Percentiles rank a stretch among this genome's conserved stretches.
Evolutionary conservation across 257 asterid species (phyloP).

Genomic region (Nicotiana noctiflora): DNA sequence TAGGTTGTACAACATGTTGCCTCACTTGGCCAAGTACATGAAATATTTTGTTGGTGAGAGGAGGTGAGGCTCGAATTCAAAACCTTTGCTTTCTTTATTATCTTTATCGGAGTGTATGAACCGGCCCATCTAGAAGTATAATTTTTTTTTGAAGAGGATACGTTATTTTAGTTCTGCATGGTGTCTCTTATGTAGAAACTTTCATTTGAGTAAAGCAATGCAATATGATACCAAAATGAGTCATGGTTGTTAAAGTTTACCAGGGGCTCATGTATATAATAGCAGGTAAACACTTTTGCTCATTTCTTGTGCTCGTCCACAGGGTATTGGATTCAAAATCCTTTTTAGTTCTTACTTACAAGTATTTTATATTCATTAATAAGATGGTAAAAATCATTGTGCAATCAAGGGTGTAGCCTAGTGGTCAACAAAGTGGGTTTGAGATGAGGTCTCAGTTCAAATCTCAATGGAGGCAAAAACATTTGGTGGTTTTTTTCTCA

Average conservation of each 20-base stretch:
- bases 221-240: background rate
- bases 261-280: background rate
- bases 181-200: background rate
- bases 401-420: too few species aligned
- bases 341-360: background rate
- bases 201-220: background rate
- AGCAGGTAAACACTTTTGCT: background rate
- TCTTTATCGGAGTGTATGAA: background rate
- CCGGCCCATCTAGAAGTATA: background rate
- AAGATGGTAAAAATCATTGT: too few species aligned
- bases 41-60: background rate
- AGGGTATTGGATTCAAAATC: background rate
- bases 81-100: background rate
- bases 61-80: background rate
- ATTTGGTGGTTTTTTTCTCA: too few species aligned
- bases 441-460: too few species aligned
- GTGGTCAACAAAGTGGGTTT: too few species aligned
- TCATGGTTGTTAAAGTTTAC: background rate
- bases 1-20: background rate
- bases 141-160: background rate
- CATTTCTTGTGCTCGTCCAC: background rate
- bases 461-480: too few species aligned
- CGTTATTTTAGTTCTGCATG: background rate
- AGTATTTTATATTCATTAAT: background rate
- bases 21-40: background rate